Base-by-base conservation (phyloP, 352 stramenopile genomes). In the Detonula confervacea region DNA sequence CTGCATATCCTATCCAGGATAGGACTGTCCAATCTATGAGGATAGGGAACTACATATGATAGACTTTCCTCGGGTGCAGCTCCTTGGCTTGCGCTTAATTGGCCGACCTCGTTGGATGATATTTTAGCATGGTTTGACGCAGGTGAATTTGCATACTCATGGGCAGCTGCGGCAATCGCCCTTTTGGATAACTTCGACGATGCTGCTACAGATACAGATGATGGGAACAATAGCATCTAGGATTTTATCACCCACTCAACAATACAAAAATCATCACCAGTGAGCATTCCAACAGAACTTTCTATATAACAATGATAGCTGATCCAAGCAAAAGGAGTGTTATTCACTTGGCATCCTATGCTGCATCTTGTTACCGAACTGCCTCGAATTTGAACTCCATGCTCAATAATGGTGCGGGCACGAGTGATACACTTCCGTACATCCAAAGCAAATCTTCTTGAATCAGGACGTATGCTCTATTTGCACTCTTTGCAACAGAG, bases 401-500 rank as follows among this genome's bases (percentile, higher is more conserved):
- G 49, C 30, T 49, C 27, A 62, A 6, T 56, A 47, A 8, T 83
- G 75, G 75, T 83, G 75, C n/a, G n/a, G 75, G 30, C 74, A 22
- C 20, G 68, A 14, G 75, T 83, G 7, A 42, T 35, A 8, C 2
- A 14, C 16, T 27, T 73, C 7, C 60, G 70, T 70, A n/a, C n/a
- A n/a, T 33, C 68, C 16, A 69, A 64, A 22, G 59, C 79, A 66
- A 52, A 25, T 29, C 18, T 75, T 9, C 68, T 83, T 14, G 75
- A 83, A 70, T 78, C 65, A n/a, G n/a, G 14, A 70, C 65, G 8
- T 68, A 73, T 30, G 57, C 68, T 25, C 33, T 83, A 14, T 83
- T 83, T 72, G 75, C 68, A 14, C 18, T 80, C 2, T 80, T 65
- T 64, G 57, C 65, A 14, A 80, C 62, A 12, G 68, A 83, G 42